A percentile compares a stretch with the other conserved stretches of the same genome.
phyloP scores from a whole-genome alignment of 306 rosid genomes.

The Acacia melanoxylon region DNA sequence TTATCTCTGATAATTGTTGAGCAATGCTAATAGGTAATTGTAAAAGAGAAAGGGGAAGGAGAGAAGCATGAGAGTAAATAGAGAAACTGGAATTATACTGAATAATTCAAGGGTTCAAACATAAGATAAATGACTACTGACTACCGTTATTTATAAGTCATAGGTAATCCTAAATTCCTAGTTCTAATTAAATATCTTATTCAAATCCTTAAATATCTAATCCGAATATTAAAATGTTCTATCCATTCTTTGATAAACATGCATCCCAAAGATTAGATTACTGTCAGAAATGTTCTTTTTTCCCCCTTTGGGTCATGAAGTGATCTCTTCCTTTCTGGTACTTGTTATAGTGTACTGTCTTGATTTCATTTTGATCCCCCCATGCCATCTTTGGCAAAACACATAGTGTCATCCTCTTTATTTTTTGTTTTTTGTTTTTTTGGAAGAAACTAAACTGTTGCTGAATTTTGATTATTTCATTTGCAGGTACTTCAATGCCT shows the following conservation, averaged over 20 bases:
- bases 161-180: no score
- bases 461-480: slow-evolving; percentile 35
- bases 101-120: no score
- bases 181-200: no score
- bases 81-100: no score
- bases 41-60: no score
- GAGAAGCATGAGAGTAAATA: no score
- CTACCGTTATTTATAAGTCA: no score
- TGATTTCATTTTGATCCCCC: background rate
- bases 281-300: background rate
- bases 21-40: no score
- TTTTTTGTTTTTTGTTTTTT: background rate
- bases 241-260: background rate
- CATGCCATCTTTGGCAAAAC: background rate
- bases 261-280: background rate
- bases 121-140: no score
- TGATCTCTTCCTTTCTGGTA: slow-evolving; percentile 5
- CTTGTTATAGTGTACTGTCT: background rate
- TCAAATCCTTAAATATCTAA: no score
- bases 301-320: background rate
- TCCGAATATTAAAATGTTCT: no score
- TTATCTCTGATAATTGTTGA: no score
- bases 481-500: slow-evolving; percentile 83
- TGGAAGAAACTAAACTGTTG: background rate
- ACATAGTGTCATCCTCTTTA: background rate